Base-by-base conservation (phyloP, 2,329 filamentous ascomycete genomes). In the Scedosporium dehoogii region DNA sequence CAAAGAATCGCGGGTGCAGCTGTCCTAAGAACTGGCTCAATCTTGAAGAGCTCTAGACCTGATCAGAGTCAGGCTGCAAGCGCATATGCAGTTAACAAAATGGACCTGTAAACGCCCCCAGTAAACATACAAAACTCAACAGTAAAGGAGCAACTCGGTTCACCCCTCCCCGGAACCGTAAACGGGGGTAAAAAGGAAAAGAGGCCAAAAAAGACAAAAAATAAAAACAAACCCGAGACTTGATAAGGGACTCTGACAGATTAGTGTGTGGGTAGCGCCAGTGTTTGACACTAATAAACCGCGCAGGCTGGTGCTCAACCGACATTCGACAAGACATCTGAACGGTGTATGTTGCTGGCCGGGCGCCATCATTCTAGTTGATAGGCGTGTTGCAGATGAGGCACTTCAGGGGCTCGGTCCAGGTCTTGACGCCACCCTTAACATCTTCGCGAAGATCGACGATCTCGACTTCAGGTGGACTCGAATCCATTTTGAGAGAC, bases 341-440 rank as follows among this genome's bases (percentile, higher is more conserved):
- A 14, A 18, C 6, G 4, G 6, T 1, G 44, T 48, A 4, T 23
- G 53, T 16, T 7, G 18, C n/a, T 21, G 12, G 23, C 53, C 23
- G 16, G 23, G 6, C 53, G 16, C 12, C 53, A 9, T 25, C 12
- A 18, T 41, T 18, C 56, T 72, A 80, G 62, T 80, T 76, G 63
- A 84, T 79, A 53, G 72, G 71, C n/a, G 72, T 68, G 23, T 72
- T 72, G 68, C 83, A 85, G 48, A 81, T 68, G 42, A 85, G 73
- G 65, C 83, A 85, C 58, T 74, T 70, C 38, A 80, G 69, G 3
- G 75, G 75, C 68, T 85, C 81, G 10, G 74, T 78, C 83, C 83
- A 85, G 9, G 71, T 73, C 70, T 80, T 82, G 38, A 78, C 77
- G 2, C 81, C 81, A 9, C 77, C 80, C 2, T 69, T 69, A 6